Base-by-base conservation (phyloP, 169 alveolate genomes). In the Theileria parva region DNA sequence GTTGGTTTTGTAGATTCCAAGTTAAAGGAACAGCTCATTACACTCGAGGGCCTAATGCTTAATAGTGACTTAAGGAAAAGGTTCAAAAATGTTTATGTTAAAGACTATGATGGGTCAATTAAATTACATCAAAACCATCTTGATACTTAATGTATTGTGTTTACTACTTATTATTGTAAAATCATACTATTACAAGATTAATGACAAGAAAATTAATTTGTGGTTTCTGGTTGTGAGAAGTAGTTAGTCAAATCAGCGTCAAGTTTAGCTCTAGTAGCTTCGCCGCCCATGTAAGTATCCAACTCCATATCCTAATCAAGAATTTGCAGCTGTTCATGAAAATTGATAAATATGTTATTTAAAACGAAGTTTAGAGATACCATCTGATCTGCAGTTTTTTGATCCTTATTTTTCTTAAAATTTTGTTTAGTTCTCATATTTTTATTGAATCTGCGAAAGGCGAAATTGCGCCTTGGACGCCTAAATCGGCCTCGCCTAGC, bases 201-300 rank as follows among this genome's bases (percentile, higher is more conserved):
- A 21, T 44, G 53, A 13, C 53, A 44, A 44, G 12, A 44, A 44
- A 44, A 44, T 44, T 44, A 44, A 44, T 44, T 44, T 4, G 2
- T 65, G 44, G 72, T 64, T 30, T 44, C 76, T 15, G 32, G 86
- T 32, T 85, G 80, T n/a, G 86, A 64, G 34, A 85, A 71, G 69
- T 85, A 85, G 48, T 71, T 73, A 0, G 86, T 79, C 30, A 85
- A 74, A 60, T 85, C 84, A n/a, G 55, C 73, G 53, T 85, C 91
- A 59, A 85, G 63, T 1, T 77, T 64, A 23, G 71, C 67, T 83
- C 79, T 85, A 9, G 79, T 34, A 28, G 89, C 77, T 5, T 85
- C 91, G 39, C 69, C 77, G 6, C 91, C 91, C 91, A 85, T 85
- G 65, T 85, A 85, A n/a, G 48, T 77, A 74, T 85, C 91, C 48